Evolutionary conservation across 2,329 filamentous ascomycete genomes (phyloP), one percentile per base, ranked within the genome.

Genomic region (Westerdykella aurantiaca): DNA sequence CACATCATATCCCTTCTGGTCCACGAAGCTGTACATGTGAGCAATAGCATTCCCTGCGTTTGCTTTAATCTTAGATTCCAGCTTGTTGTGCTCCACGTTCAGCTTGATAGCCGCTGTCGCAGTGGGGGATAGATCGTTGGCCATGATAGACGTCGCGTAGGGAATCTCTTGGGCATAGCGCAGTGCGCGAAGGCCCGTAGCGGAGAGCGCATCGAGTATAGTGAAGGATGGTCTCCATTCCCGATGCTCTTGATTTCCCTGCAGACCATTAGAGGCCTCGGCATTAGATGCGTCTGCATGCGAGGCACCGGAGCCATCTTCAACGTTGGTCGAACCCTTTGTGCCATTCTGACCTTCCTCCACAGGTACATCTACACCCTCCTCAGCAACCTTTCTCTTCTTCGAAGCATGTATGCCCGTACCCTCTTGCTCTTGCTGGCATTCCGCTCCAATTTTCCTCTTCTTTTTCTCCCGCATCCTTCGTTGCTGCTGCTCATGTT

Each of bases 141-240:
- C 88, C 5, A 88, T 91, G 34, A 95, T 77, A 0, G 80, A 81
- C 3, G 88, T 93, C 12, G 82, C 78, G 53, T 90, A 88, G 0
- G 93, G 88, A 21, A 98, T 81, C 63, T 98, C 93, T 55, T 89
- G 84, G 0, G 88, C 87, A 67, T 97, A 98, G 47, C 93, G 85
- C 34, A 98, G 70, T 5, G 93, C 93, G 49, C 93, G 83, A 5
- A 98, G 78, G 18, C 93, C 93, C 3, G 90, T 95, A 1, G 93
- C 93, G 9, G 93, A 98, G 5, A 98, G 77, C 0, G 93, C 93
- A 67, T 98, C 93, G 7, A 98, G 80, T 33, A 98, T 91, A n/a
- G 82, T 60, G 42, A 66, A 66, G 3, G 50, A 43, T 2, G 61
- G 57, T 43, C 37, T 54, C 54, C 55, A 66, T 9, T 47, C 38